phyloP scores from a whole-genome alignment of 2,329 filamentous ascomycete genomes.

The Parafenestella ontariensis region DNA sequence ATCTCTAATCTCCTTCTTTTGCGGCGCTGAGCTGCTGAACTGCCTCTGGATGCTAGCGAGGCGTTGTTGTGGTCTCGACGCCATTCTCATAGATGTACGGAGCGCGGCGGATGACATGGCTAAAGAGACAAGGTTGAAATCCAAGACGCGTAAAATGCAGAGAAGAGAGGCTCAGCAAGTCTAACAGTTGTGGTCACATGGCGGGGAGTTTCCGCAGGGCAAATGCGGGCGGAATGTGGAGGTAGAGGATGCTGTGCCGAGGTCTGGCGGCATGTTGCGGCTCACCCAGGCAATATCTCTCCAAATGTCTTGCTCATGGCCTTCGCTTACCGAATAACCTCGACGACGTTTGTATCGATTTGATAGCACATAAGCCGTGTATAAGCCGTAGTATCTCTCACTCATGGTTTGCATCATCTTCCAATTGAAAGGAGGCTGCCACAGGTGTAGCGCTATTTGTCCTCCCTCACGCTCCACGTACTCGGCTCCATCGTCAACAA shows the following conservation, averaged over 20 bases:
- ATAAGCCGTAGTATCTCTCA: too few relatives aligned
- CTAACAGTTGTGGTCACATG: conserved; percentile 39
- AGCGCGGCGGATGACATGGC: conserved; percentile 43
- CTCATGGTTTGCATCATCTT: not conserved
- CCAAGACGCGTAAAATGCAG: conserved; percentile 5
- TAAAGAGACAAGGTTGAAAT: conserved; percentile 3
- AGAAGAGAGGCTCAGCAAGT: conserved; percentile 30
- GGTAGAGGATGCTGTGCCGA: conserved; percentile 29
- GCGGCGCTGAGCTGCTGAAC: conserved; percentile 43
- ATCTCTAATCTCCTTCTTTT: conserved; percentile 75
- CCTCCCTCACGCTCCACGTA: not conserved
- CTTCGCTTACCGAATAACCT: not conserved
- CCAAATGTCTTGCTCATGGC: not conserved
- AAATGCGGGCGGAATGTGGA: conserved; percentile 38
- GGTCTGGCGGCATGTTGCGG: conserved; percentile 38
- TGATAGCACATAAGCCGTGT: not conserved
- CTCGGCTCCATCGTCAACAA: not conserved
- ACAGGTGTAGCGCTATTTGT: not conserved
- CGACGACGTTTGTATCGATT: not conserved
- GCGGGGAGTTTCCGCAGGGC: conserved; percentile 30
- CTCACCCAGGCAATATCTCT: conserved; percentile 19
- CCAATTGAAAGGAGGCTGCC: not conserved
- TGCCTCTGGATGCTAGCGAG: conserved; percentile 47
- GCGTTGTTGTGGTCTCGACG: conserved; percentile 46
- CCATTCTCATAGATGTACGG: conserved; percentile 44